Percentiles rank a stretch among this genome's conserved stretches.
Conservation (phyloP, 305 asterid species). For the Caryopteris hybrid region DNA sequence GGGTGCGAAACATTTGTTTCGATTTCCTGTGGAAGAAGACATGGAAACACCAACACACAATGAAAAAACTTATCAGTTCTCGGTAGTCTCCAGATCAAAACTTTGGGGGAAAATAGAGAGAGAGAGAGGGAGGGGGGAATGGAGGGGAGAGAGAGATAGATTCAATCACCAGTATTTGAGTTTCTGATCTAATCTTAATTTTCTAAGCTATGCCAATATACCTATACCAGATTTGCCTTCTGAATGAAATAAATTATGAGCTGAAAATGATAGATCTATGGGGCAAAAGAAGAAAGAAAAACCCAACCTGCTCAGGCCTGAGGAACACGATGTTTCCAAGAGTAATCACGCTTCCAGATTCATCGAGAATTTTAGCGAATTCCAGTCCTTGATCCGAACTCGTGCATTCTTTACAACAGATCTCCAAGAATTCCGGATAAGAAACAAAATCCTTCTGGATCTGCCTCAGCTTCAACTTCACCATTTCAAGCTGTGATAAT, state of each 20-base stretch:
- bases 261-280: not conserved
- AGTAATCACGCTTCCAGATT: conserved; percentile 73
- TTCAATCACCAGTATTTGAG: not conserved
- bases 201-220: not conserved
- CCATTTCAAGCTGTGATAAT: conserved; percentile 59
- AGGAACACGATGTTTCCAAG: conserved; percentile 69
- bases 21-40: conserved; percentile 80
- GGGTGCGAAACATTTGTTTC: conserved; percentile 57
- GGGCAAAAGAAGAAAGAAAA: not conserved
- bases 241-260: not conserved
- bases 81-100: conserved; percentile 41
- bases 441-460: conserved; percentile 42
- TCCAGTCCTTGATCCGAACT: conserved; percentile 46
- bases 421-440: conserved; percentile 51
- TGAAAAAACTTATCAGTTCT: conserved; percentile 64
- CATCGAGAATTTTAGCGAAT: conserved; percentile 60
- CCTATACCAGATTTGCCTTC: not conserved
- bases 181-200: not conserved
- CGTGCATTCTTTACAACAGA: conserved; percentile 44
- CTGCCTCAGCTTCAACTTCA: conserved; percentile 52
- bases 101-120: not conserved
- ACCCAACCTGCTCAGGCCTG: conserved; percentile 75
- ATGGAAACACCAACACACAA: conserved; percentile 48
- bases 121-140: not conserved
- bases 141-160: not conserved